Conservation (phyloP, 2,329 filamentous ascomycete species). For the Geoglossum cookeanum region DNA sequence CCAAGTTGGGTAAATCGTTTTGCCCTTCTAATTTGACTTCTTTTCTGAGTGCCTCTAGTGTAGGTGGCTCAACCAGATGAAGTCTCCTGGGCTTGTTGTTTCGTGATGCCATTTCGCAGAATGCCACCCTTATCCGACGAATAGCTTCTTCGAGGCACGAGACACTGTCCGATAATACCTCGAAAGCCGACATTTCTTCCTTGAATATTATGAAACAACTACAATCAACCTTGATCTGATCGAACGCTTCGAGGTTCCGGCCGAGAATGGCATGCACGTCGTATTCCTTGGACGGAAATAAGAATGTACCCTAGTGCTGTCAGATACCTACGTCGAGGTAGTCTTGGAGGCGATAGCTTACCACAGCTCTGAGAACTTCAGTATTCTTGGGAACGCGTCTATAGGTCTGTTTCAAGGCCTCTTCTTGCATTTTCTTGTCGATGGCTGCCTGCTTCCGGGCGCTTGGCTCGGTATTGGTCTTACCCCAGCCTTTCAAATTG, state of each 20-base stretch:
- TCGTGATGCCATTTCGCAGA: slow-evolving; percentile 20
- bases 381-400: slow-evolving; percentile 7
- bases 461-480: neutral
- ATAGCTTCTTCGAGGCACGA: slow-evolving; percentile 16
- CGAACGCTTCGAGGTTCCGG: slow-evolving; percentile 23
- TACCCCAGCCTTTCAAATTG: neutral
- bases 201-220: slow-evolving; percentile 24
- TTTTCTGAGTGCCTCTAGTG: neutral
- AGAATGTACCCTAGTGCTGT: slow-evolving; percentile 20
- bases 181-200: slow-evolving; percentile 13
- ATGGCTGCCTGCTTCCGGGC: neutral
- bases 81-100: slow-evolving; percentile 8
- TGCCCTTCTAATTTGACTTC: neutral
- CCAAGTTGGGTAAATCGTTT: neutral
- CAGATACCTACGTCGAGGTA: neutral
- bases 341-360: neutral
- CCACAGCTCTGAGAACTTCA: slow-evolving; percentile 4
- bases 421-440: slow-evolving; percentile 6
- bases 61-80: slow-evolving; percentile 14
- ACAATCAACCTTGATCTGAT: slow-evolving; percentile 23
- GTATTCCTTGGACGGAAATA: slow-evolving; percentile 27
- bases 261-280: slow-evolving; percentile 23
- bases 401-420: slow-evolving; percentile 7
- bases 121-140: slow-evolving; percentile 19
- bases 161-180: slow-evolving; percentile 14